Conservation (phyloP, 371 early-diverging fungal genomes). For the Mucor sp. region DNA sequence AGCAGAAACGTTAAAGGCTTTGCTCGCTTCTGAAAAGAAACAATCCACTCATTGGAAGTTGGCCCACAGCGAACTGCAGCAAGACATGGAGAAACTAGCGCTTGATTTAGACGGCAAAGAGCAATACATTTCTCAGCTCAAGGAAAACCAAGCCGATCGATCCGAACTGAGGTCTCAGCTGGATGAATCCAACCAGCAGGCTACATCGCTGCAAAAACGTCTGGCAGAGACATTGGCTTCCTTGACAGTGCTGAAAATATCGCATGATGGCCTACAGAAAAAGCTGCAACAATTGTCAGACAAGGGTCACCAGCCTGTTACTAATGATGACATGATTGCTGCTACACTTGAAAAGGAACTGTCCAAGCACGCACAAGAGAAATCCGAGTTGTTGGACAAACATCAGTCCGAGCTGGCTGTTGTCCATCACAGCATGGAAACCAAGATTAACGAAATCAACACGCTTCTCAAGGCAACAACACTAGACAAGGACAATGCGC, state of each 20-base stretch:
- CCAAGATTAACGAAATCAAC: not conserved
- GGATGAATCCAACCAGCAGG: conserved; percentile 9
- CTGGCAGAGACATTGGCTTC: conserved; percentile 20
- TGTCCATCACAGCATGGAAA: not conserved
- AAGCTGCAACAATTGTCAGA: not conserved
- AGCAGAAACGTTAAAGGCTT: not conserved
- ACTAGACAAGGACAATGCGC: conserved; percentile 1
- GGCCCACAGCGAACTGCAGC: conserved; percentile 2
- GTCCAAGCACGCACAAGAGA: not conserved
- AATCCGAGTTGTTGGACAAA: not conserved
- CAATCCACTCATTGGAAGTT: conserved; percentile 11
- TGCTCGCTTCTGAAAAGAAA: conserved; percentile 1
- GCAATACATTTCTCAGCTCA: not conserved
- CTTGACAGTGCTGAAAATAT: conserved; percentile 13
- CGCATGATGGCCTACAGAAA: conserved; percentile 16
- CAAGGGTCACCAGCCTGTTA: not conserved
- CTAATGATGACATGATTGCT: not conserved
- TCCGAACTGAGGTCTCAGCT: not conserved
- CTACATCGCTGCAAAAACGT: conserved; percentile 4
- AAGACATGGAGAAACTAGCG: conserved; percentile 11
- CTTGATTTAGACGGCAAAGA: conserved; percentile 13
- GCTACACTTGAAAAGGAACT: not conserved
- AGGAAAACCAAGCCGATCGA: not conserved
- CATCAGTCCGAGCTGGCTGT: not conserved
- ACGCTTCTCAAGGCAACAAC: not conserved